Evolutionary conservation across 2,329 filamentous ascomycete species (phyloP).

Genomic region (Aspergillus latus): DNA sequence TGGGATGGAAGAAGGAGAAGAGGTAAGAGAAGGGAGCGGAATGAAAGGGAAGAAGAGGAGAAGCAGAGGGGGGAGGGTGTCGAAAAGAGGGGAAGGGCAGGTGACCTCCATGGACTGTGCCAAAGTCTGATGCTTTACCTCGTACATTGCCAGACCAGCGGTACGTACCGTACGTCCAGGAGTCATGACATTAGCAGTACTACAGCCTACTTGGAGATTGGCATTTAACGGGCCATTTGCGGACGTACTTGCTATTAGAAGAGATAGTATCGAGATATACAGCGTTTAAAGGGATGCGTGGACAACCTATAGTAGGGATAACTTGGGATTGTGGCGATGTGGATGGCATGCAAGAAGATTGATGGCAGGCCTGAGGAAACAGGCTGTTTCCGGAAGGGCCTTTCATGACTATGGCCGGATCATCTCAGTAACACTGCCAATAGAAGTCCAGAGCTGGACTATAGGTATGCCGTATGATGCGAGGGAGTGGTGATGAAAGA

Average conservation of each 20-base stretch:
- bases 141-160: neutral
- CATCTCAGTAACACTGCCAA: neutral
- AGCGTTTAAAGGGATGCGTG: too few relatives aligned
- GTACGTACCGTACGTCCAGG: neutral
- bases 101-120: conserved; percentile 27
- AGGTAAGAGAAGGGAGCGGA: conserved; percentile 8
- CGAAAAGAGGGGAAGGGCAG: conserved; percentile 24
- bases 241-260: too few relatives aligned
- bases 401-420: conserved; percentile 11
- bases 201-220: neutral
- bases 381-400: conserved; percentile 11
- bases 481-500: conserved; percentile 10
- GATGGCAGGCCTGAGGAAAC: neutral
- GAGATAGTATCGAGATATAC: too few relatives aligned
- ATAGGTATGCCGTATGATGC: conserved; percentile 4
- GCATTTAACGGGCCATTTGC: neutral
- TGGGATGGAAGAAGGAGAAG: conserved; percentile 16
- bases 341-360: conserved; percentile 1
- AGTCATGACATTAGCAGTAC: neutral
- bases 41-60: conserved; percentile 9
- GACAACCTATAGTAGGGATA: too few relatives aligned
- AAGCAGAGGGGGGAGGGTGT: conserved; percentile 6
- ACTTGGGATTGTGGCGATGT: neutral
- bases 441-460: neutral
- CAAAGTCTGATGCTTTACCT: conserved; percentile 2